These are phyloP conservation scores for Orbilia ellipsospora DNA, from an alignment of 2,329 filamentous ascomycete species.

Conservation along the genomic window DNA sequence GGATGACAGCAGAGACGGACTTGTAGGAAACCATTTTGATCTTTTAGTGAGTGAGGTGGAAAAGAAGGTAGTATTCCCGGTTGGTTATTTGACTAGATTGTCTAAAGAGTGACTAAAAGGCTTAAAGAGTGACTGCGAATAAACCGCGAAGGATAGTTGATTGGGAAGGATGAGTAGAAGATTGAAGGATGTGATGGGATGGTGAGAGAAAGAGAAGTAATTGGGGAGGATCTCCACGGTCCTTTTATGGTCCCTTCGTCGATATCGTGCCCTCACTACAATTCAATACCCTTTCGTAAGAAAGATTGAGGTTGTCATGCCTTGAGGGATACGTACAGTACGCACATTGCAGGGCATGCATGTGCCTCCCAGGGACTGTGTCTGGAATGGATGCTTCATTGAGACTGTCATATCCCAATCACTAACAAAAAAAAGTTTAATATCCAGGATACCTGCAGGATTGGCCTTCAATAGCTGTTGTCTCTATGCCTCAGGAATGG, in stretches of 20 bases:
- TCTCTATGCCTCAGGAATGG: constrained; percentile 21
- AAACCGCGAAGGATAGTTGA: constrained; percentile 26
- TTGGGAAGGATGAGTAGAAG: constrained; percentile 28
- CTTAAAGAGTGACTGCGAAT: constrained; percentile 43
- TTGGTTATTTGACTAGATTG: not conserved
- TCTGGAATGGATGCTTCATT: constrained; percentile 44
- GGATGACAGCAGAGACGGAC: constrained; percentile 35
- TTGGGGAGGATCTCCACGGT: constrained; percentile 29
- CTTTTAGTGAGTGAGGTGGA: constrained; percentile 12
- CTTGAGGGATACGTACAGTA: not conserved
- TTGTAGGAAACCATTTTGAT: constrained; percentile 55
- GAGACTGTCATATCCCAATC: not conserved
- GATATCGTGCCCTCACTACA: not conserved
- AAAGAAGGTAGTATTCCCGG: constrained; percentile 9
- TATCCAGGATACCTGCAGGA: not conserved
- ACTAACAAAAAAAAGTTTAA: not conserved
- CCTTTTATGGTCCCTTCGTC: constrained; percentile 38
- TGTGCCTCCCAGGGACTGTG: not conserved
- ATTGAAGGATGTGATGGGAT: constrained; percentile 15
- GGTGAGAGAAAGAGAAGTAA: constrained; percentile 20
- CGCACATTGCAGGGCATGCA: constrained; percentile 7
- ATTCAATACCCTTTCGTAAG: not conserved
- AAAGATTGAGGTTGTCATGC: not conserved
- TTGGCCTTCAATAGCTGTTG: too few relatives aligned
- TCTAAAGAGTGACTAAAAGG: constrained; percentile 52